Evolutionary conservation across 2,329 filamentous ascomycete species (phyloP).

Genomic region (Phialocephala sp.): DNA sequence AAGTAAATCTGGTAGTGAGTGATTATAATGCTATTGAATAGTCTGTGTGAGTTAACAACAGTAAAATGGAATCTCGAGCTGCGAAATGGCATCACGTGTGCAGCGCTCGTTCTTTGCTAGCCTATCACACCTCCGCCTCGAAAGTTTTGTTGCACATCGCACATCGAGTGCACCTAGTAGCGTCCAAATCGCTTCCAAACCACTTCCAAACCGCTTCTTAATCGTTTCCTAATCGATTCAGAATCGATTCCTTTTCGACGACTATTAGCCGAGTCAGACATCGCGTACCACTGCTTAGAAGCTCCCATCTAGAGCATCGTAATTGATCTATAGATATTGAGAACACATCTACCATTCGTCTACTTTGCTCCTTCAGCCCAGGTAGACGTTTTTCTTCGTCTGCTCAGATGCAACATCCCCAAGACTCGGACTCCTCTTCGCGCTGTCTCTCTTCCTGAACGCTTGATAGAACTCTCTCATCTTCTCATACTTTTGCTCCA

Average conservation of each 20-base stretch:
- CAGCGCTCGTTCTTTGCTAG: background rate
- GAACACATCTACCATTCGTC: background rate
- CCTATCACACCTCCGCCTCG: background rate
- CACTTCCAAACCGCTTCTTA: background rate
- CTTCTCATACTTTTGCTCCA: background rate
- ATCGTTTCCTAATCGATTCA: background rate
- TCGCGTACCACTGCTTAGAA: background rate
- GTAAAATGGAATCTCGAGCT: too few species aligned
- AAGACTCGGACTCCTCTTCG: background rate
- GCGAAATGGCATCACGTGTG: background rate
- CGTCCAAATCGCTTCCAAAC: background rate
- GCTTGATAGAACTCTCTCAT: background rate
- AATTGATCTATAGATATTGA: background rate
- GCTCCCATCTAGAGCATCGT: background rate
- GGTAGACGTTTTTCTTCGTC: background rate
- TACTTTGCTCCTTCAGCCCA: background rate
- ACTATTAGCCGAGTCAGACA: background rate
- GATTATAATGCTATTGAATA: too few species aligned
- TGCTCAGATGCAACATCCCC: background rate
- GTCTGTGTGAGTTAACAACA: too few species aligned
- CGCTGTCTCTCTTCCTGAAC: background rate
- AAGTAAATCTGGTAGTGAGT: too few species aligned
- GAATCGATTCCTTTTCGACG: background rate
- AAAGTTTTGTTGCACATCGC: slow-evolving; percentile 3
- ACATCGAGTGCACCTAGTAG: background rate